These are phyloP conservation scores for Xylaria curta DNA, from an alignment of 495 filamentous ascomycete species.

Conservation along the genomic window DNA sequence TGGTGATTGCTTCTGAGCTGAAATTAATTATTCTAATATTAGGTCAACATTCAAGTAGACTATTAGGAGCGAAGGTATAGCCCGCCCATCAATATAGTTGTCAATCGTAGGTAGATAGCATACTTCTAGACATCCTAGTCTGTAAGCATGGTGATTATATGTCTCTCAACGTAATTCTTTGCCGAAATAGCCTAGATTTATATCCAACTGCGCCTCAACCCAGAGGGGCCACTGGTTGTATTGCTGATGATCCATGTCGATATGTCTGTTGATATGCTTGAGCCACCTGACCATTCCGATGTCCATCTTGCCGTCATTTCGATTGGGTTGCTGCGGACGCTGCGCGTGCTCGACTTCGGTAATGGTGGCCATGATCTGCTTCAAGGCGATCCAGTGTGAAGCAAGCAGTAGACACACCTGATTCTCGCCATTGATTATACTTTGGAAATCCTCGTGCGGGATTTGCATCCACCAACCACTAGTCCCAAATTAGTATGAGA, in stretches of 20 bases:
- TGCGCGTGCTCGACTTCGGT: constrained; percentile 40
- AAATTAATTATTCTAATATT: constrained; percentile 15
- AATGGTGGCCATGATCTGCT: constrained; percentile 62
- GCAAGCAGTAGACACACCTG: constrained; percentile 58
- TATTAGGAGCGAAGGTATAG: not conserved
- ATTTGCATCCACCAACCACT: constrained; percentile 57
- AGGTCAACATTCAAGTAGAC: not conserved
- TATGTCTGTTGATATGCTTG: constrained; percentile 47
- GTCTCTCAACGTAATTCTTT: constrained; percentile 23
- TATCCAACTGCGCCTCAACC: constrained; percentile 52
- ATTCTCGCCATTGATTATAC: constrained; percentile 57
- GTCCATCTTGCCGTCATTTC: constrained; percentile 30
- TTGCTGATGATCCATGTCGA: constrained; percentile 44
- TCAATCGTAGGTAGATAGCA: constrained; percentile 4
- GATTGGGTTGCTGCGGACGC: constrained; percentile 25
- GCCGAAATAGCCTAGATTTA: constrained; percentile 45
- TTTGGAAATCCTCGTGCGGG: constrained; percentile 59
- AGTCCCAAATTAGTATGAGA: not conserved
- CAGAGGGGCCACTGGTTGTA: constrained; percentile 57
- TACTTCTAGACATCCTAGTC: not conserved
- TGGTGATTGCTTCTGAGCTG: not conserved
- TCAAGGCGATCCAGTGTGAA: constrained; percentile 64
- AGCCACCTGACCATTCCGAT: constrained; percentile 49
- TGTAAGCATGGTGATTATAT: not conserved
- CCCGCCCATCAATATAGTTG: not conserved